Evolutionary conservation across 1,284 basidiomycete species (phyloP), one percentile per base, ranked within the genome.

Genomic region (Ceratorhiza oryzae-sativae): DNA sequence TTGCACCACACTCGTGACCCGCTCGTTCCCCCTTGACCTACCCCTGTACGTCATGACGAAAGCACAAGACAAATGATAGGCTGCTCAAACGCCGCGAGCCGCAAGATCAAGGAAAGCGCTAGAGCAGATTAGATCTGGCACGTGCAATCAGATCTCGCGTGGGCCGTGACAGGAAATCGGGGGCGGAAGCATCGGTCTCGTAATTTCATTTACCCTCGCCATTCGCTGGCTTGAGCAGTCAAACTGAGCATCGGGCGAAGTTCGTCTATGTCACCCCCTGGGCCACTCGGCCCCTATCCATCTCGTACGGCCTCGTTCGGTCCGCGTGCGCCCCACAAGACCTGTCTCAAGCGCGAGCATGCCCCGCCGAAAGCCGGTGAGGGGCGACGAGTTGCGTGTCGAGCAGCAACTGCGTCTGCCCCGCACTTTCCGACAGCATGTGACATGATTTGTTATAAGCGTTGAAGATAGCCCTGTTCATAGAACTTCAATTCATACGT

Each of bases 351-450:
- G 13, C 36, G 36, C 36, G 36, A 39, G 13, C 36, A 13, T 39
- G 18, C 4, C 42, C 42, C 42, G 42, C 15, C 15, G 18, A 3
- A 9, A 18, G 6, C 9, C 42, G 42, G 42, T 18, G 15, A 45
- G 42, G 42, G 42, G 49, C 20, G 49, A 32, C 23, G 49, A 46
- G 49, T 30, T 49, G 20, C 13, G 60, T 48, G 41, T 12, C 32
- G 32, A 45, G 23, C 62, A 30, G 46, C 62, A 65, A 65, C 62
- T 65, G 62, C 62, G 62, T 3, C 23, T 65, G 6, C 2, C 62
- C 62, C 62, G 62, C 62, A 65, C 62, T 39, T 65, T 65, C 48
- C 13, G 23, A 32, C 15, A n/a, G 42, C 62, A 65, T 65, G 62
- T 65, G 62, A 65, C 32, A 23, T 49, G 48, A 23, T 49, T 49